Evolutionary conservation across 768 basidiomycete species (phyloP).

Genomic region (Gautieria morchelliformis): DNA sequence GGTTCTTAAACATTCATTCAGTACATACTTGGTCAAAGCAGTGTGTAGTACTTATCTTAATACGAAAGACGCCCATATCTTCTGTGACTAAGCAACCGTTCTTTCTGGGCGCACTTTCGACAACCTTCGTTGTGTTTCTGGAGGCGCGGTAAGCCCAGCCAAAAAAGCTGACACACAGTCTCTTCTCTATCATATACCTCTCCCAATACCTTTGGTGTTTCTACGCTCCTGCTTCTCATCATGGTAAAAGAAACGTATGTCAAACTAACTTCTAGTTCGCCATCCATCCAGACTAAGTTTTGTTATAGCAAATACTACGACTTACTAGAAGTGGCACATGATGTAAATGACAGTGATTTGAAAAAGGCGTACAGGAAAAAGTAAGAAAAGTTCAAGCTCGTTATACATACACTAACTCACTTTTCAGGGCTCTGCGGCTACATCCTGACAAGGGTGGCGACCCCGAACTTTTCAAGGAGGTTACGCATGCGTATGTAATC

Average conservation of each 20-base stretch:
- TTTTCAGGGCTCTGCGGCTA: conserved; percentile 62
- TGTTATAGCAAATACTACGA: conserved; percentile 77
- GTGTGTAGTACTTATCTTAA: not conserved
- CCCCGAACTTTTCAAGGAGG: conserved; percentile 94
- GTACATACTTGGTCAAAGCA: not conserved
- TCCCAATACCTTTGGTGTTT: conserved; percentile 1
- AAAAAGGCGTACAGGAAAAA: conserved; percentile 97
- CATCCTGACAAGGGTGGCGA: conserved; percentile 96
- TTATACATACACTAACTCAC: not conserved
- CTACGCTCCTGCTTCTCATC: conserved; percentile 10
- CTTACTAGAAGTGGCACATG: conserved; percentile 74
- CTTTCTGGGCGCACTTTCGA: conserved; percentile 30
- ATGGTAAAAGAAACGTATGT: conserved; percentile 70
- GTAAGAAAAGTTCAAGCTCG: conserved; percentile 28
- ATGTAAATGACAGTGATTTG: conserved; percentile 74
- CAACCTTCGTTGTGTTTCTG: conserved; percentile 19
- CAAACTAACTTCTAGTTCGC: not conserved
- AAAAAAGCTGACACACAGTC: conserved; percentile 10
- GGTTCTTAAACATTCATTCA: not conserved
- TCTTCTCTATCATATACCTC: not conserved
- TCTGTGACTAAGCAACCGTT: conserved; percentile 8
- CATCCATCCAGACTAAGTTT: not conserved
- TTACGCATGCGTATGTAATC: conserved; percentile 81
- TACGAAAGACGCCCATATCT: not conserved
- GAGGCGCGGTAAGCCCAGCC: conserved; percentile 14